Base-by-base conservation (phyloP, 2,329 filamentous ascomycete species). In the Knoxdaviesia capensis region DNA sequence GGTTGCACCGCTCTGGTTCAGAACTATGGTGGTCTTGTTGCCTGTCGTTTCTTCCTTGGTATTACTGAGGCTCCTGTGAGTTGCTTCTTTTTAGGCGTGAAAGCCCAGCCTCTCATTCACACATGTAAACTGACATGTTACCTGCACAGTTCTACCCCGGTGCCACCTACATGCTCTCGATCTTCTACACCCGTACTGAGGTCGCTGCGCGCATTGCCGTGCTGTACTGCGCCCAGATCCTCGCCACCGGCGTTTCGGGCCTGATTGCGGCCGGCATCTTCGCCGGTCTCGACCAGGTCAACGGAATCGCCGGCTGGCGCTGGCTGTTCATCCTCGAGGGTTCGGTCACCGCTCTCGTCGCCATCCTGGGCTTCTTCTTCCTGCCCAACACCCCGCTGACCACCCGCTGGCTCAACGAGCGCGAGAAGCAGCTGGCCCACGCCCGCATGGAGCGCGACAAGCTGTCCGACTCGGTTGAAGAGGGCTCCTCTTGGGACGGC, bases 271-370 rank as follows among this genome's bases (percentile, higher is more conserved):
- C 71, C 1, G 68, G 74, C 5, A 77, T 85, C 40, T 74, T 72
- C 0, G 58, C 59, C 11, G 67, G 71, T 35, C 66, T 80, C 45
- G 63, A 74, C 43, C 64, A 71, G 7, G 58, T 64, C 1, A 57
- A 58, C 4, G 75, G 71, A 1, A 58, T 77, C 3, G 55, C 62
- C 1, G 77, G 77, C 4, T 84, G 77, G 77, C 62, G 74, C 5
- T 77, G 70, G 69, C 65, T 82, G 29, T 83, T 83, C 54, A 72
- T 82, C 39, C 68, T 77, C 8, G 74, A 83, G 49, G 78, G 78
- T 6, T 59, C 63, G 5, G 59, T 59, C 29, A 62, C 59, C 2
- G 53, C 59, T 4, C 10, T 50, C 6, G 51, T 59, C 5, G 59
- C 57, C 1, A 38, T 59, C 6, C 50, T 47, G 40, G 54, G 54